Conservation (phyloP, 2,329 filamentous ascomycete species). For the Botrytis deweyae region DNA sequence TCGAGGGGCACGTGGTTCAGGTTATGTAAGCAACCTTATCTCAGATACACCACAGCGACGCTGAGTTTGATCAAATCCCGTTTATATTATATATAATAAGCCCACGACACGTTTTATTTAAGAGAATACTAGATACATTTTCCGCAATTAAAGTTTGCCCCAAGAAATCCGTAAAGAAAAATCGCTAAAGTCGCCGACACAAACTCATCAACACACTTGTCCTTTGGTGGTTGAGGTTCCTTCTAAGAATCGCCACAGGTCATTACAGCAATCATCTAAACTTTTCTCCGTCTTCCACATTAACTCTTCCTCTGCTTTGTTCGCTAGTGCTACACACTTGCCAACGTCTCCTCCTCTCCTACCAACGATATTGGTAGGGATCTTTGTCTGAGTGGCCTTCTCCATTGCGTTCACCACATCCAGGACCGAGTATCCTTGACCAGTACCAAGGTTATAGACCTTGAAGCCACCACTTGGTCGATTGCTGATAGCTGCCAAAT, state of each 20-base stretch:
- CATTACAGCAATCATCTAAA: conserved; percentile 31
- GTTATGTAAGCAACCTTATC: conserved; percentile 17
- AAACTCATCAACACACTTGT: background rate
- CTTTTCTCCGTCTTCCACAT: conserved; percentile 43
- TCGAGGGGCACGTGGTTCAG: background rate
- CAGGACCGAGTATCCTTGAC: conserved; percentile 47
- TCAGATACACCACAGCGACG: background rate
- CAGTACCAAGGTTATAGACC: conserved; percentile 49
- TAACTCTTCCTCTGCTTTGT: conserved; percentile 44
- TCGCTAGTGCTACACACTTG: conserved; percentile 45
- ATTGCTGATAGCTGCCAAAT: conserved; percentile 57
- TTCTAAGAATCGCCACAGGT: conserved; percentile 33
- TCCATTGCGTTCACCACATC: conserved; percentile 47
- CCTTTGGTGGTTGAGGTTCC: conserved; percentile 12
- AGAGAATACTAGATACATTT: background rate
- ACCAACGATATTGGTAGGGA: conserved; percentile 42
- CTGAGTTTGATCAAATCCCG: background rate
- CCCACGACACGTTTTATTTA: background rate
- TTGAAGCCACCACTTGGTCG: conserved; percentile 41
- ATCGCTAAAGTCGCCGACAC: background rate
- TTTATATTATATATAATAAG: background rate
- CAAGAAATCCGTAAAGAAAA: background rate
- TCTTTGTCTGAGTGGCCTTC: conserved; percentile 40
- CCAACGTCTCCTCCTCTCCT: conserved; percentile 48
- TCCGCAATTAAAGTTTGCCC: background rate